Percentiles rank a stretch among this genome's conserved stretches.
Evolutionary conservation across 192 early-diverging fungal genomes (phyloP).

Genomic region (Geosiphon pyriformis): DNA sequence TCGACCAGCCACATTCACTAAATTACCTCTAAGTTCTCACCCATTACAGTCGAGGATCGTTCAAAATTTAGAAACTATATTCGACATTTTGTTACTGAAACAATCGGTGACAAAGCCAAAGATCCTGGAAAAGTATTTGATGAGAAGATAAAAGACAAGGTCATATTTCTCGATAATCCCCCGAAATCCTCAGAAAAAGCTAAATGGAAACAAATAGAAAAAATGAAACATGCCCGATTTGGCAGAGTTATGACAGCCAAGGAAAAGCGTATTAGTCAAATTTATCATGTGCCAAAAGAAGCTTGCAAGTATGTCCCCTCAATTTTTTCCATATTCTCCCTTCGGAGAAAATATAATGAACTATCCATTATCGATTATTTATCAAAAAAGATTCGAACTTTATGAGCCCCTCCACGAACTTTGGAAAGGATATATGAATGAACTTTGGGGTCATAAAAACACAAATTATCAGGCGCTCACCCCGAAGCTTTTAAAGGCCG

Average conservation of each 20-base stretch:
- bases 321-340: not conserved
- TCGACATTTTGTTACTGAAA: not conserved
- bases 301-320: conserved; percentile 42
- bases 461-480: conserved; percentile 25
- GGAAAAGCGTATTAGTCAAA: conserved; percentile 49
- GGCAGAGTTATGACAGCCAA: conserved; percentile 59
- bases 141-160: conserved; percentile 47
- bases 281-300: conserved; percentile 63
- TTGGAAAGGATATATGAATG: conserved; percentile 63
- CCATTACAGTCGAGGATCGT: no score
- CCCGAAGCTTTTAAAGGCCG: conserved; percentile 68
- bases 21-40: no score
- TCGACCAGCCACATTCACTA: no score
- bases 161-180: conserved; percentile 49
- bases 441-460: conserved; percentile 69
- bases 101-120: not conserved
- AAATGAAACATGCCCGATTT: conserved; percentile 26
- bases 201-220: conserved; percentile 27
- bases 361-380: not conserved
- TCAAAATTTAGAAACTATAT: no score
- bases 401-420: conserved; percentile 42
- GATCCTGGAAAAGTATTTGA: conserved; percentile 36
- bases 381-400: not conserved
- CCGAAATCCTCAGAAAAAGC: conserved; percentile 26
- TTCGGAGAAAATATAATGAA: not conserved